Evolutionary conservation across 768 basidiomycete genomes (phyloP), one percentile per base, ranked within the genome.

Genomic region (Leccinum barrowsii): DNA sequence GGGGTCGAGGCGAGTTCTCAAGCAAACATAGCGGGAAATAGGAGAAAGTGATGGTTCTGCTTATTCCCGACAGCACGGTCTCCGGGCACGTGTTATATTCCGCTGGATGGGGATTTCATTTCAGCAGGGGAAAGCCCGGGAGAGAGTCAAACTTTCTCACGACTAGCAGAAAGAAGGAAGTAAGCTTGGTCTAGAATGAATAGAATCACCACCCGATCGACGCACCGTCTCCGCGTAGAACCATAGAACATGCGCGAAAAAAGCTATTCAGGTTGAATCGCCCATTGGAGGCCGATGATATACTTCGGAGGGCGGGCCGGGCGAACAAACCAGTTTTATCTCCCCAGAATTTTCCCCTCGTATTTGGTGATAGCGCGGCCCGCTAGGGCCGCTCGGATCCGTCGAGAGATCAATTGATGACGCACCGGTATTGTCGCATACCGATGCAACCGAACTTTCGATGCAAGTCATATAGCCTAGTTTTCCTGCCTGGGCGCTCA

Each of bases 1-100:
- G 66, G 21, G 59, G 62, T 17, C 65, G 57, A 42, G 61, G 63
- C 10, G 28, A 64, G 24, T 57, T 58, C 59, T 34, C 28, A 4
- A 21, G 48, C 7, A 30, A 55, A 15, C 34, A 32, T n/a, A 42
- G 34, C 22, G 37, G 34, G 3, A 53, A 54, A 4, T 2, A 21
- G 7, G 59, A 63, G 44, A 73, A 65, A 32, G 64, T 65, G 32
- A 60, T 59, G 28, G 34, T 59, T 19, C 22, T 73, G 12, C 53
- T 62, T 19, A 61, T 68, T 5, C 21, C 26, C 21, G 42, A 59
- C 2, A 11, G 56, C 40, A 69, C 67, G 35, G n/a, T 50, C 32
- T 48, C 56, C n/a, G 67, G 59, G 7, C 56, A 54, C 7, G 50
- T 55, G 5, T 55, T 69, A 28, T 72, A 69, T 54, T 59, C 56